phyloP scores from a whole-genome alignment of 495 filamentous ascomycete species.

The Hamigera avellanea region DNA sequence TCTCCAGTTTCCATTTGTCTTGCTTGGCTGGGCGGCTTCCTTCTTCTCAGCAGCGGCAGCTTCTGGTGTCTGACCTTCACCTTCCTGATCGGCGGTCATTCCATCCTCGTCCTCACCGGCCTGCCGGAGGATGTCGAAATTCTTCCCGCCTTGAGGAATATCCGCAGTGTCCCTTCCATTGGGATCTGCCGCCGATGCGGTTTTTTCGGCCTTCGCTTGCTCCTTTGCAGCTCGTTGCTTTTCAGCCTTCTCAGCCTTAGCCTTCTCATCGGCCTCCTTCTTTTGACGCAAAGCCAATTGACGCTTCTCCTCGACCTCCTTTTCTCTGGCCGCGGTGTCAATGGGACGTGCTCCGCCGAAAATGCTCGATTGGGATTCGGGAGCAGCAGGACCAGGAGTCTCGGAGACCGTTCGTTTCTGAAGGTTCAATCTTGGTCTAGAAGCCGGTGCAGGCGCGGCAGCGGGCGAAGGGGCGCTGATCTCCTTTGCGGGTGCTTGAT shows the following conservation, averaged over 20 bases:
- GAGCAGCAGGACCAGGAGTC: conserved; percentile 25
- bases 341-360: conserved; percentile 88
- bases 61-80: conserved; percentile 15
- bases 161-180: conserved; percentile 36
- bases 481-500: conserved; percentile 48
- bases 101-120: conserved; percentile 34
- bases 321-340: conserved; percentile 77
- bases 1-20: conserved; percentile 32
- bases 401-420: conserved; percentile 83
- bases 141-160: conserved; percentile 29
- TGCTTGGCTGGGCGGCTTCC: conserved; percentile 15
- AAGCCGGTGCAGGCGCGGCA: conserved; percentile 30
- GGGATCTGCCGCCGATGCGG: conserved; percentile 32
- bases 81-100: conserved; percentile 22
- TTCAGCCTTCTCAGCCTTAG: conserved; percentile 56
- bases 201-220: conserved; percentile 40
- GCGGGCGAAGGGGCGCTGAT: conserved; percentile 45
- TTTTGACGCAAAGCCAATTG: conserved; percentile 62
- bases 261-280: conserved; percentile 82
- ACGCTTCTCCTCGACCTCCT: conserved; percentile 80
- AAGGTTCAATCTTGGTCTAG: conserved; percentile 71
- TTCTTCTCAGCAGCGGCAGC: conserved; percentile 16
- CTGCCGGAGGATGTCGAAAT: conserved; percentile 44
- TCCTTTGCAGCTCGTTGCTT: conserved; percentile 39
- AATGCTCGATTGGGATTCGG: conserved; percentile 72